A percentile compares a stretch with the other conserved stretches of the same genome.
These are phyloP conservation scores for Solanum lignicaule DNA, from an alignment of 257 asterid species.

Conservation along the genomic window DNA sequence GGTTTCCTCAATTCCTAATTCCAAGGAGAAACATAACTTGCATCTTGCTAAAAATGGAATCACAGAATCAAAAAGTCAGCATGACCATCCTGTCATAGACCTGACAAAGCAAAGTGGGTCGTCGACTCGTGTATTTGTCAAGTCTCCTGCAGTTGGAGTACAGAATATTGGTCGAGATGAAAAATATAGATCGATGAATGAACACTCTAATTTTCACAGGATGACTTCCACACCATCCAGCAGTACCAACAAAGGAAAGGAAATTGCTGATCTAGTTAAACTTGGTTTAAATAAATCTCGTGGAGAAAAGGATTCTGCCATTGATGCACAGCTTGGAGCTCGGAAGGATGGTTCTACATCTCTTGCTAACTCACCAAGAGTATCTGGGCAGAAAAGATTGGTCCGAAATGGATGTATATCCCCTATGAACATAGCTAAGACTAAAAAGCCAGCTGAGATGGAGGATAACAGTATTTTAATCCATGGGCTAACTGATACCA, in stretches of 20 bases:
- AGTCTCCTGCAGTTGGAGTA: conserved; percentile 10
- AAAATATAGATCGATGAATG: conserved; percentile 15
- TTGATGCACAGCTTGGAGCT: conserved; percentile 18
- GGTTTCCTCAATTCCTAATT: conserved; percentile 15
- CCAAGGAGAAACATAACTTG: conserved; percentile 18
- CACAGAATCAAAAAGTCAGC: conserved; percentile 5
- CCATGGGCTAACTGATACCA: conserved; percentile 16
- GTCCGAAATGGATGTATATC: conserved; percentile 91
- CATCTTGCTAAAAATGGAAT: conserved; percentile 12
- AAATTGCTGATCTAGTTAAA: not conserved
- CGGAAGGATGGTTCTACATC: conserved; percentile 17
- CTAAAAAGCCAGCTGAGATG: conserved; percentile 34
- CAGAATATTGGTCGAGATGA: conserved; percentile 16
- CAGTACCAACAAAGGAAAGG: conserved; percentile 25
- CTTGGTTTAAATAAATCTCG: conserved; percentile 16
- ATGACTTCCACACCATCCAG: conserved; percentile 8
- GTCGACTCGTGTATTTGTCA: conserved; percentile 13
- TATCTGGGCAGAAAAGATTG: conserved; percentile 53
- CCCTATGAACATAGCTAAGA: conserved; percentile 64
- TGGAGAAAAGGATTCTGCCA: conserved; percentile 14
- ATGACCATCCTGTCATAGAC: conserved; percentile 18
- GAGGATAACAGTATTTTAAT: conserved; percentile 15
- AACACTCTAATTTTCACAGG: conserved; percentile 17
- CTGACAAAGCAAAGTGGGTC: conserved; percentile 16
- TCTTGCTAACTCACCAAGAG: conserved; percentile 25